Conservation (phyloP, 805 yeast species). For the Yarrowia sp. region DNA sequence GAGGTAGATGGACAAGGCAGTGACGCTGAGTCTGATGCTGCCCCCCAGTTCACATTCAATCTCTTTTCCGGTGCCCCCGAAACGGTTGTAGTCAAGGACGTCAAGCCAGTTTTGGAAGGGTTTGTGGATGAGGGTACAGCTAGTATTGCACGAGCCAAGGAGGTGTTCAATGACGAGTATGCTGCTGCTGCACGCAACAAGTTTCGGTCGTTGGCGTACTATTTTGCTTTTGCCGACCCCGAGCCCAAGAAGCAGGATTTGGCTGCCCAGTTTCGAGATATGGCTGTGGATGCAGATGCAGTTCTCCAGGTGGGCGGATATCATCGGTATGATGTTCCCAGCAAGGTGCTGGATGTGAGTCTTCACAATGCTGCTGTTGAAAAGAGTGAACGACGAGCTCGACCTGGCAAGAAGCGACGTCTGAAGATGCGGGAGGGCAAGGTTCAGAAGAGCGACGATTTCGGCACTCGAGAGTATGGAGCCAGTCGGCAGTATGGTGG, state of each 20-base stretch:
- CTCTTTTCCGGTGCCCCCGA: conserved; percentile 6
- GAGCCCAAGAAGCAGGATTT: conserved; percentile 13
- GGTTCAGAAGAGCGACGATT: neutral
- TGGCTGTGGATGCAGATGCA: conserved; percentile 6
- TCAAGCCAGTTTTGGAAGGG: neutral
- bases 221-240: conserved; percentile 20
- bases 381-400: neutral
- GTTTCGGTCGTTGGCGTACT: conserved; percentile 12
- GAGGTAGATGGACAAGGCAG: neutral
- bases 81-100: neutral
- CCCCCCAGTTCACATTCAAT: conserved; percentile 9
- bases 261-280: neutral
- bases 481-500: conserved; percentile 16
- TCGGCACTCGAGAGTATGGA: conserved; percentile 5
- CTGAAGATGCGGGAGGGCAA: conserved; percentile 13
- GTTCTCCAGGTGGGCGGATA: neutral
- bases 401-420: conserved; percentile 21
- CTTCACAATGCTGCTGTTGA: neutral
- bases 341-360: conserved; percentile 12
- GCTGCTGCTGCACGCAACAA: conserved; percentile 7
- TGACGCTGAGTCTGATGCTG: neutral
- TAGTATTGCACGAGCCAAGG: neutral
- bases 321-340: conserved; percentile 9
- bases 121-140: neutral
- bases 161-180: neutral